Conservation (phyloP, 768 basidiomycete genomes). For the Stropharia rugosoannulata region DNA sequence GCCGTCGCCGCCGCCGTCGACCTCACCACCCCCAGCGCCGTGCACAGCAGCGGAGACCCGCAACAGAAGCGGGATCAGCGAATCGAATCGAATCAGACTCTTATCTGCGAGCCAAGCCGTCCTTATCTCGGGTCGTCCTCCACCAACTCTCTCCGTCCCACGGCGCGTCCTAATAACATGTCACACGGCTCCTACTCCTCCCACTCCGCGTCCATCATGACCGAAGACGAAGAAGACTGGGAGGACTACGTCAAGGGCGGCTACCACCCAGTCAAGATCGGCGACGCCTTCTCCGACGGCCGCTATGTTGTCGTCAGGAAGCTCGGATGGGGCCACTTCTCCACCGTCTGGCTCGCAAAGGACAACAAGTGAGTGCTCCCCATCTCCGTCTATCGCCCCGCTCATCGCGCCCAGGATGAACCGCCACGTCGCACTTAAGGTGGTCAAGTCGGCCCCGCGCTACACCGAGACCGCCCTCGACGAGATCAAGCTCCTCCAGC, state of each 20-base stretch:
- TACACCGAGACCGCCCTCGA: constrained; percentile 99
- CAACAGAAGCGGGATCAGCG: neutral
- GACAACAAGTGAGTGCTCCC: constrained; percentile 67
- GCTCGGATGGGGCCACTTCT: constrained; percentile 95
- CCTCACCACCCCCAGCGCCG: neutral
- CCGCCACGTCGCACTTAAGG: constrained; percentile 97
- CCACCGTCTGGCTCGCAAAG: constrained; percentile 88
- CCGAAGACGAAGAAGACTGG: constrained; percentile 91
- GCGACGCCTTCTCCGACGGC: constrained; percentile 84
- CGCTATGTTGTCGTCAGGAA: constrained; percentile 92
- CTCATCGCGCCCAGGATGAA: constrained; percentile 59
- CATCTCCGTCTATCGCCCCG: neutral
- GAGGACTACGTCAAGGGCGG: constrained; percentile 84
- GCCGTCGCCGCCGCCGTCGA: neutral
- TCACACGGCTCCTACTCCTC: constrained; percentile 77
- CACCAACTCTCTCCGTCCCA: neutral
- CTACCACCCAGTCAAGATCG: constrained; percentile 93
- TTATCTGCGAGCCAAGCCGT: constrained; percentile 4
- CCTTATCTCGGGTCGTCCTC: neutral
- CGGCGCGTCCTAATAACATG: constrained; percentile 34
- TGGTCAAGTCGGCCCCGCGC: constrained; percentile 95
- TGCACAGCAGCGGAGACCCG: neutral
- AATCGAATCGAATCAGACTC: neutral
- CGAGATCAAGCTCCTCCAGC: constrained; percentile 97
- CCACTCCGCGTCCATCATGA: constrained; percentile 76